Base-by-base conservation (phyloP, 2,329 filamentous ascomycete genomes). In the Aspergillus luchuensis region DNA sequence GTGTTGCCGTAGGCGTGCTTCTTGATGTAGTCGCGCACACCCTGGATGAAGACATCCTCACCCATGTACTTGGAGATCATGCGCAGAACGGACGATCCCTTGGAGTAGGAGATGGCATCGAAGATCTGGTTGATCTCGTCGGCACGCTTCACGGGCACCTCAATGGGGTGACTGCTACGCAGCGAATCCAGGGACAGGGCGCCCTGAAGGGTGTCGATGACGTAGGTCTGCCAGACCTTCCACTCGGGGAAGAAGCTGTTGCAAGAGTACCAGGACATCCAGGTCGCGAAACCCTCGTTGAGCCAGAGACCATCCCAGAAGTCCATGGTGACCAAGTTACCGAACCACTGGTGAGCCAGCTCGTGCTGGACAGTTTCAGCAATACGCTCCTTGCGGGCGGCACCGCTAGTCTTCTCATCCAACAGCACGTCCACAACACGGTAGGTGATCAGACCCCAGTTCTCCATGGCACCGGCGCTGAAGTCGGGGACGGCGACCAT, bases 91-190 rank as follows among this genome's bases (percentile, higher is more conserved):
- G 92, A 96, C 10, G 93, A 97, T 17, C 94, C 94, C 81, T 98
- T 98, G 58, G 92, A 93, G 79, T 98, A 98, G 1, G 94, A 97
- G 67, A 98, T 98, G 64, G 92, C 91, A 74, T 98, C 94, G 70
- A 98, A 98, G 68, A 98, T 98, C 80, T 98, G 93, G 79, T 97
- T 97, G 76, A 98, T 93, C 78, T 98, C 92, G 69, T 96, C 92
- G 28, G 93, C 93, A 61, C 91, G 89, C 84, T 97, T 96, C 65
- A 98, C 92, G 1, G 94, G 94, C 0, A 97, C 93, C 77, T 98
- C 94, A 61, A 98, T 96, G 5, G 94, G 94, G 76, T 98, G 94
- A 72, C 92, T 96, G 85, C 92, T 97, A 69, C 94, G 88, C 56
- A 98, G 81, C 3, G 93, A 96, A 76, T 98, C 94, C 5, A 98